Evolutionary conservation across 169 alveolate genomes (phyloP).

Genomic region (Eimeria praecox): DNA sequence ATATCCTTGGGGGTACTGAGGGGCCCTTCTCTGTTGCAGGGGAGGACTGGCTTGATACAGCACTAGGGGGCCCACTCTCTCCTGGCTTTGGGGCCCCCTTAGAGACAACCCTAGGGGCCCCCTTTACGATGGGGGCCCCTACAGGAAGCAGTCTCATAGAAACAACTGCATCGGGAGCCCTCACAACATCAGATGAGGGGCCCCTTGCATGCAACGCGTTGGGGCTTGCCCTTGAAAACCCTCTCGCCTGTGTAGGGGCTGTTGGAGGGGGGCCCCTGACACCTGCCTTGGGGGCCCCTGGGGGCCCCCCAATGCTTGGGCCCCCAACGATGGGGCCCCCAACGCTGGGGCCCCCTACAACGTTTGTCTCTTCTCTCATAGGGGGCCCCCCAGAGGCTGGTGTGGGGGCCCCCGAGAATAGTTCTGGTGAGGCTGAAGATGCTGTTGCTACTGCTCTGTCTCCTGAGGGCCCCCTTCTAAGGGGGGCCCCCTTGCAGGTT

Average conservation of each 20-base stretch:
- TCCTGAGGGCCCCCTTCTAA: neutral
- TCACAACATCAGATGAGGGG: neutral
- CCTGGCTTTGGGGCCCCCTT: constrained; percentile 1
- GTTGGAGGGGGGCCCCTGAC: too few species aligned
- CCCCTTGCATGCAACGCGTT: neutral
- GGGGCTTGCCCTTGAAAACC: neutral
- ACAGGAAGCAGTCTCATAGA: too few species aligned
- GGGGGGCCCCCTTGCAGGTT: neutral
- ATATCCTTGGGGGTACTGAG: neutral
- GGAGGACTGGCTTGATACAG: neutral
- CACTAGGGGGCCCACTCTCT: neutral
- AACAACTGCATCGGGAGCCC: neutral
- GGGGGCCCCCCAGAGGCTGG: neutral
- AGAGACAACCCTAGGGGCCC: neutral
- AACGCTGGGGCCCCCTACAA: neutral
- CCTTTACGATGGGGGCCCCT: neutral
- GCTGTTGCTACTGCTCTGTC: neutral
- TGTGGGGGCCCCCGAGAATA: neutral
- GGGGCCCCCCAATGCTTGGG: neutral
- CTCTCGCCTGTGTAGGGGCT: too few species aligned
- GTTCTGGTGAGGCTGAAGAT: neutral
- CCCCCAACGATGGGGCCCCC: too few species aligned
- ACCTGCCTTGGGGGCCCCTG: neutral
- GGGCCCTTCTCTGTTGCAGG: neutral
- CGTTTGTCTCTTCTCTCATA: too few species aligned